Evolutionary conservation across 331 rosid species (phyloP), one percentile per base, ranked within the genome.

Genomic region (Stylosanthes scabra): DNA sequence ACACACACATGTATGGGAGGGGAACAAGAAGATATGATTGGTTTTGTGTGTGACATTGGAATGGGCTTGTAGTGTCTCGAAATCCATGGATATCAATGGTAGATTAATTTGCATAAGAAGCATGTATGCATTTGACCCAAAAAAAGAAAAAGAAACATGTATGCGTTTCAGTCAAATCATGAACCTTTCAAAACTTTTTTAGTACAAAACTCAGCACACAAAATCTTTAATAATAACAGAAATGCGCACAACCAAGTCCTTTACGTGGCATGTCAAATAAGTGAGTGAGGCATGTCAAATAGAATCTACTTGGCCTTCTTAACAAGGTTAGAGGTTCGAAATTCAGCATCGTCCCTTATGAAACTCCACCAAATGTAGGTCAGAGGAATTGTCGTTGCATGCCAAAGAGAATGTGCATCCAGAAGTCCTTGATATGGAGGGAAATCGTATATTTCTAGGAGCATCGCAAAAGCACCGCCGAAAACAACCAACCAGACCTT

Each of bases 291-390:
- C 41, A 57, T 78, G 9, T n/a, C 41, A 72, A 66, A 74, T 59
- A 56, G 67, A 83, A 59, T 63, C 74, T 91, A 91, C 76, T 87
- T 88, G 67, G 89, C 84, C 75, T 91, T 94, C 84, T 88, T 88
- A 7, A 81, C 56, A 57, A 74, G 76, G 66, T 42, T 52, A 20
- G 85, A 76, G 63, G 97, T 83, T 51, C 42, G 74, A 55, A 80
- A 80, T 83, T 76, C 83, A 1, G 91, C 96, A 74, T 93, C 98
- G 9, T 93, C 98, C 71, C 87, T 80, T 51, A 93, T 78, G 73
- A 93, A 90, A 82, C 96, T 87, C 98, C 98, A 93, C 97, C 97
- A 90, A 42, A 90, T 13, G 78, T 82, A 87, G 16, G 98, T 90
- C 40, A 93, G 78, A 8, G 98, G 98, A 78, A 90, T 66, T 16